phyloP scores from a whole-genome alignment of 768 basidiomycete species.

The Leccinum truebloodii region DNA sequence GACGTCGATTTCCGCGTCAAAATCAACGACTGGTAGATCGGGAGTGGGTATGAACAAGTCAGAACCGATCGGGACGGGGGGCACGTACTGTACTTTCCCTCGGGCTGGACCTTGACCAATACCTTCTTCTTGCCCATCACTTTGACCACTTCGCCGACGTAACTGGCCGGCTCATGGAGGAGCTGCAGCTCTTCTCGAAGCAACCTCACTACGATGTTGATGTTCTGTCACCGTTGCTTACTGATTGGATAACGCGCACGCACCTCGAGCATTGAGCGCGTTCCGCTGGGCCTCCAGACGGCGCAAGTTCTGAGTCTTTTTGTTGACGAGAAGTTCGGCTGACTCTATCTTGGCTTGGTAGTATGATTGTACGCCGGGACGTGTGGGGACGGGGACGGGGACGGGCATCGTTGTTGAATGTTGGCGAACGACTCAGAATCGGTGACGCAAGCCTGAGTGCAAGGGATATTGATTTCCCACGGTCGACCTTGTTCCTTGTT shows the following conservation, averaged over 20 bases:
- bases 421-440: neutral
- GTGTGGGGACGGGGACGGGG: slow-evolving; percentile 24
- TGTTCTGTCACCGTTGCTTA: slow-evolving; percentile 2
- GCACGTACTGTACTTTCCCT: slow-evolving; percentile 96
- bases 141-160: slow-evolving; percentile 97
- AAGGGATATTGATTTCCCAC: neutral
- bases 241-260: slow-evolving; percentile 16
- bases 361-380: slow-evolving; percentile 76
- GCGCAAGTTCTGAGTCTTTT: slow-evolving; percentile 94
- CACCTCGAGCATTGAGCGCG: slow-evolving; percentile 93
- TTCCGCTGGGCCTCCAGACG: slow-evolving; percentile 97
- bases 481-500: too few relatives aligned
- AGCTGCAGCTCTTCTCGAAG: slow-evolving; percentile 91
- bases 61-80: neutral
- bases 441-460: neutral
- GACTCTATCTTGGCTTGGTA: slow-evolving; percentile 96
- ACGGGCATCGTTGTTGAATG: slow-evolving; percentile 36
- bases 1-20: slow-evolving; percentile 86
- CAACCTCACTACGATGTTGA: slow-evolving; percentile 62
- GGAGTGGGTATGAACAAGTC: neutral
- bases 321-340: slow-evolving; percentile 90
- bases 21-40: slow-evolving; percentile 75
- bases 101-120: slow-evolving; percentile 95
- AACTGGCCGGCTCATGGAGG: slow-evolving; percentile 92
- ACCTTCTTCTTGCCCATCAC: slow-evolving; percentile 99